Evolutionary conservation across 2,329 filamentous ascomycete species (phyloP), one percentile per base, ranked within the genome.

Genomic region (Fusarium kyushuense): DNA sequence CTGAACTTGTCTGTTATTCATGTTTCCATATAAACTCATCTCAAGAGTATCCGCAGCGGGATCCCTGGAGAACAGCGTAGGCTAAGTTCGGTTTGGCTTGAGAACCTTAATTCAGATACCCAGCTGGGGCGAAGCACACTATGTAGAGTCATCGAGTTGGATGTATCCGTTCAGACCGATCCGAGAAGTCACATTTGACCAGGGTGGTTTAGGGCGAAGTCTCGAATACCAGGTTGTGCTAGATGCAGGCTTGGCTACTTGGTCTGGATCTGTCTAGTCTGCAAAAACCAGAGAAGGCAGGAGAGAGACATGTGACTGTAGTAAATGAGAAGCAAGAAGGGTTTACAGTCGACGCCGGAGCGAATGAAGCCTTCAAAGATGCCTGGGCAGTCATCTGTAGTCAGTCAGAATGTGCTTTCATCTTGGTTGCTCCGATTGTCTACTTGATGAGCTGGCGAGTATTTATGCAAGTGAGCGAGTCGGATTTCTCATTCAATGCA

Each of bases 51-150:
- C 54, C 43, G 60, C 43, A 53, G 43, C n/a, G 49, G 47, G 43
- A 53, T 40, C n/a, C 57, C 54, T 36, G 23, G 32, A 23, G 30
- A 52, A 29, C 48, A 40, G 51, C 52, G 56, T 58, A 48, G 35
- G 38, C 69, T 69, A 48, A 8, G 61, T 71, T 64, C 27, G 67
- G 67, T 32, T 69, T 67, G 65, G 58, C 45, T 47, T 64, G 27
- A 61, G 52, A 72, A 72, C 70, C 59, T 71, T 72, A 72, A 60
- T 68, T 52, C 64, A 58, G 29, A 60, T 66, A 56, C 52, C 54
- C 54, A 65, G 27, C 53, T 63, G 46, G 51, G 61, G 65, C 68
- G 62, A 63, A 69, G 64, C 27, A 54, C 46, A 47, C 53, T 32
- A 9, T 27, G 27, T 27, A 30, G 33, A 38, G 32, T 68, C 23